These are phyloP conservation scores for Vitis labrusca DNA, from an alignment of 164 flowering plant genomes.

Conservation along the genomic window DNA sequence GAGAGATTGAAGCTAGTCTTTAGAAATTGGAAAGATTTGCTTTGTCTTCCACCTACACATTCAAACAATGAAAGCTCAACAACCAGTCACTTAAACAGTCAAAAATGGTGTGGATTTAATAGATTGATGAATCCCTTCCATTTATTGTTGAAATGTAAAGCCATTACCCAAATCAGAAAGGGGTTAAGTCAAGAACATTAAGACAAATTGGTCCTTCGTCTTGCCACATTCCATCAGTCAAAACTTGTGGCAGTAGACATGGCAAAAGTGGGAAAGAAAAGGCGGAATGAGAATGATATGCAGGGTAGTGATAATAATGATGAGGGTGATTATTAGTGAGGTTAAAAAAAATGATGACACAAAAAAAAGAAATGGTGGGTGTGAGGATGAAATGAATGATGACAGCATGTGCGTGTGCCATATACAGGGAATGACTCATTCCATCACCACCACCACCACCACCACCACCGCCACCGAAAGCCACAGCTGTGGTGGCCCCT, in stretches of 20 bases:
- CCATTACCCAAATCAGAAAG: too few species aligned
- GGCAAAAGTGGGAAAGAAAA: not conserved
- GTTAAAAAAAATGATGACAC: slow-evolving; percentile 8
- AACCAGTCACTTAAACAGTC: not conserved
- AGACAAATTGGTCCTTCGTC: not conserved
- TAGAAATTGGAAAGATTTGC: slow-evolving; percentile 2
- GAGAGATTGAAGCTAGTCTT: not conserved
- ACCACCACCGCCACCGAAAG: slow-evolving; percentile 21
- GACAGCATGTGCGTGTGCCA: slow-evolving; percentile 4
- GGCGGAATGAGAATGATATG: too few species aligned
- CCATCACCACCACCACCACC: slow-evolving; percentile 19
- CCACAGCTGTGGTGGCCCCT: slow-evolving; percentile 4
- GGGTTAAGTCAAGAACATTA: too few species aligned
- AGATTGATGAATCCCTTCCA: not conserved
- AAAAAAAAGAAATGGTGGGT: not conserved
- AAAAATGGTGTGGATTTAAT: not conserved
- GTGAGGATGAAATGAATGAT: slow-evolving; percentile 16
- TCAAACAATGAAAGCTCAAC: not conserved
- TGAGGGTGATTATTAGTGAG: slow-evolving; percentile 2
- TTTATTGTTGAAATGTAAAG: too few species aligned
- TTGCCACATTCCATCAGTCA: not conserved
- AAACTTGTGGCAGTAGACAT: not conserved
- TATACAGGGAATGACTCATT: not conserved
- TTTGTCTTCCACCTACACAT: not conserved
- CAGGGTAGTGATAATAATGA: not conserved